Base-by-base conservation (phyloP, 148 eudicot genomes). In the Persicaria maculosa region DNA sequence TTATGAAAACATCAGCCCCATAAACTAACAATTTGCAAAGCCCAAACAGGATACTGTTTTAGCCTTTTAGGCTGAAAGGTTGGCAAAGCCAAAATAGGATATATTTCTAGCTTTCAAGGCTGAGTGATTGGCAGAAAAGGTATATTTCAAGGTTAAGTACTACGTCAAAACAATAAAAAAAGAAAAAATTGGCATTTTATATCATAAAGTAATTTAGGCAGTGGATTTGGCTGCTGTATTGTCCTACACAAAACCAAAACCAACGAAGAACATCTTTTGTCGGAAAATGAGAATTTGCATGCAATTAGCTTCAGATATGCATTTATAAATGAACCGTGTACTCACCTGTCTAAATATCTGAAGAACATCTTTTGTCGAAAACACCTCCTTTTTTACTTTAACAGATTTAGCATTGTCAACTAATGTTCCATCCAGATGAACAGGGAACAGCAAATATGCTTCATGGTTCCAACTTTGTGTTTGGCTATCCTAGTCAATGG, bases 371-470 rank as follows among this genome's bases (percentile, higher is more conserved):
- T 85, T 83, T 54, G 89, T 87, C 17, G 93, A 85, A 81, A 88
- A 92, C 86, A 83, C 90, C 83, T 90, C 98, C 83, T 88, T 90
- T 76, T 90, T 88, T 76, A 84, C 84, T 80, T 86, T 87, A 96
- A 87, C 87, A 54, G 78, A 78, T 36, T 79, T 83, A 62, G 92
- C 69, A 76, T 85, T 87, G 82, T 95, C 98, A 78, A 81, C 76
- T 79, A 95, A 82, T 62, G 97, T 88, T 72, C 96, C 98, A 75
- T 91, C 98, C 84, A 86, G 76, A 81, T 90, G 93, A 67, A 86
- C 93, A 9, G 98, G 98, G 81, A 92, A 95, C 62, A 95, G 80
- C 86, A 92, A 83, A 76, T 92, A 95, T 19, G 98, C 98, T 83
- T 95, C 98, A 79, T 95, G 90, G 72, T 85, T 90, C 97, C 92